Base-by-base conservation (phyloP, 106 monocot genomes). In the Xerophyta viscosa region DNA sequence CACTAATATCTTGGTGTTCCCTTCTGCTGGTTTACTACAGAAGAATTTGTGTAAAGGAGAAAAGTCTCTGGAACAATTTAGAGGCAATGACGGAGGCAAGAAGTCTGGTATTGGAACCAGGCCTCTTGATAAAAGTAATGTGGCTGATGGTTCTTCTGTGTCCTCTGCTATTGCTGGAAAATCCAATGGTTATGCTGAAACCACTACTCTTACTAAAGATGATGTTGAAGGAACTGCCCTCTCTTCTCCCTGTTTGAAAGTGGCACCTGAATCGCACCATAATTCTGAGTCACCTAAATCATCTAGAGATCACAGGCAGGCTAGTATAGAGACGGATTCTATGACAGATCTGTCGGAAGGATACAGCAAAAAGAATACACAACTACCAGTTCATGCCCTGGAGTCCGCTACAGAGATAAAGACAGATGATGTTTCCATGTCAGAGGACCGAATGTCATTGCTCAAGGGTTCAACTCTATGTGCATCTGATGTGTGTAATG, bases 1-100 rank as follows among this genome's bases (percentile, higher is more conserved):
- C 19, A 62, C 69, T 46, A 89, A 76, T 52, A 70, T 89, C 46
- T 52, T 96, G 57, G 89, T 96, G 50, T 96, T 96, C 56, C 88
- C 88, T 58, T 74, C 64, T 26, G 78, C 78, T 29, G 88, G 84
- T 54, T 73, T 96, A 31, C 59, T 96, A 45, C 54, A 67, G 24
- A 96, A 96, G 62, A 22, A 53, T 37, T 62, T 96, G 41, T 26
- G 61, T 18, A 68, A 64, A 49, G 66, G 45, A 36, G 11, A 36
- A 29, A 21, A 46, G 63, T 51, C 67, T 46, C 15, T 17, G 56
- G 60, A 67, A 30, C 45, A 62, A 13, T 8, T 25, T 48, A 6
- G 22, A 33, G 28, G 37, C 36, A 25, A 49, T 23, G 31, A 50
- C 39, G 54, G 20, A 74, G 84, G 77, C 77, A 27, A 61, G 20